Base-by-base conservation (phyloP, 2,329 filamentous ascomycete species). In the Lachnellula arida region DNA sequence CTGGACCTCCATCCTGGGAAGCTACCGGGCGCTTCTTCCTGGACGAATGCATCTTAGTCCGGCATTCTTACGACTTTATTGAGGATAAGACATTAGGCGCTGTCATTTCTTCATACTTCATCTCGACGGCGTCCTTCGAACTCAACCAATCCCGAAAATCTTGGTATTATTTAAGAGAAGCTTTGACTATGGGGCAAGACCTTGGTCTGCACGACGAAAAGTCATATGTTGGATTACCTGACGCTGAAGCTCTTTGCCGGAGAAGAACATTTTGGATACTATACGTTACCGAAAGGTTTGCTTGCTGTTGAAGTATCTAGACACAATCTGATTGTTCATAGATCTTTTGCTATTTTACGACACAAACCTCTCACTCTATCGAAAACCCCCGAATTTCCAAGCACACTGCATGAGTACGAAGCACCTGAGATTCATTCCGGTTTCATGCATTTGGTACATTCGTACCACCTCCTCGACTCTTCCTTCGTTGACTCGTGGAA, bases 401-500 rank as follows among this genome's bases (percentile, higher is more conserved):
- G 74, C 63, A 81, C 65, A 68, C 79, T 68, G 65, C 75, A 80
- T 48, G 73, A 76, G 4, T 78, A 78, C 50, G 82, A 85, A 63
- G 71, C 75, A 0, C 72, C 73, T 0, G 76, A 78, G 23, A 78
- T 82, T 53, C 74, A 82, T 32, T 72, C 78, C 11, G 84, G 84
- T 1, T 85, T 87, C 59, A 73, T 81, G 35, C 78, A 82, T 59
- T 74, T 87, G 11, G 79, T 85, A 46, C 77, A 80, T 50, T 78
- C 84, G 14, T 87, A 84, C 68, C 78, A 79, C 35, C 81, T 81
- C 1, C 80, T 87, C 39, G 82, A 87, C 64, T 81, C 86, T 60
- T 80, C 77, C 0, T 86, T 87, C 62, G 76, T 87, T 14, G 77
- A 79, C 11, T 74, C 84, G 0, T 87, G 84, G 84, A 87, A 87